phyloP scores from a whole-genome alignment of 495 filamentous ascomycete genomes.

The Darksidea phi region DNA sequence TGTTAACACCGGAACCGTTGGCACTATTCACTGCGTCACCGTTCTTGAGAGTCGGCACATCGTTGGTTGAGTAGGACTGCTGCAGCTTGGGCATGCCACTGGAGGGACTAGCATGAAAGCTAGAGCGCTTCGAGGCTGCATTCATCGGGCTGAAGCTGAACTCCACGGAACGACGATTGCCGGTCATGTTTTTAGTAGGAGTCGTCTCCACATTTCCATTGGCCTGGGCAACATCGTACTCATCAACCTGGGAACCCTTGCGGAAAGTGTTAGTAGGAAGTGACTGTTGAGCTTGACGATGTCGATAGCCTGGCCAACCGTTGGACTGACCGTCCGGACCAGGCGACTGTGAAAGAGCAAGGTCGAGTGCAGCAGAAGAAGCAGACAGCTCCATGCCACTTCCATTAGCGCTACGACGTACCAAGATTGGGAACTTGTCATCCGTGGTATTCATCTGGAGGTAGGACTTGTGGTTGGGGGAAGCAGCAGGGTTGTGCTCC shows the following conservation, averaged over 20 bases:
- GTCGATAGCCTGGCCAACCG: constrained; percentile 62
- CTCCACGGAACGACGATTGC: constrained; percentile 56
- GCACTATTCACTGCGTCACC: constrained; percentile 45
- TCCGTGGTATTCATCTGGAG: constrained; percentile 72
- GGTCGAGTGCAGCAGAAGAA: constrained; percentile 76
- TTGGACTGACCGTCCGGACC: constrained; percentile 55
- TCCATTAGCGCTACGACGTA: constrained; percentile 67
- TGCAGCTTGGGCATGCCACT: constrained; percentile 61
- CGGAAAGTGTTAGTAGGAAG: constrained; percentile 62
- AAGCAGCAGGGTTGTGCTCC: constrained; percentile 52
- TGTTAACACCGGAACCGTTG: constrained; percentile 57
- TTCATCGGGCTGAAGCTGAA: constrained; percentile 46
- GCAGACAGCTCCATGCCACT: constrained; percentile 73
- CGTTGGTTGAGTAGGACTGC: constrained; percentile 85
- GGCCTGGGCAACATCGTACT: constrained; percentile 24
- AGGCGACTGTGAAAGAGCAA: constrained; percentile 70
- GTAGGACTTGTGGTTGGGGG: constrained; percentile 64
- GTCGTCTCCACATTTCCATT: constrained; percentile 37
- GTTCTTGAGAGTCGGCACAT: constrained; percentile 82
- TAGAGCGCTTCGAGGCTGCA: constrained; percentile 39
- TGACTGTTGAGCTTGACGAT: constrained; percentile 76
- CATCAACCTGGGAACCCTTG: constrained; percentile 38
- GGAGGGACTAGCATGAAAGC: constrained; percentile 53
- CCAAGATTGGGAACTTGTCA: constrained; percentile 80
- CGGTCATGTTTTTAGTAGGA: constrained; percentile 45